Evolutionary conservation across 306 rosid genomes (phyloP), one percentile per base, ranked within the genome.

Genomic region (Trifolium subterraneum): DNA sequence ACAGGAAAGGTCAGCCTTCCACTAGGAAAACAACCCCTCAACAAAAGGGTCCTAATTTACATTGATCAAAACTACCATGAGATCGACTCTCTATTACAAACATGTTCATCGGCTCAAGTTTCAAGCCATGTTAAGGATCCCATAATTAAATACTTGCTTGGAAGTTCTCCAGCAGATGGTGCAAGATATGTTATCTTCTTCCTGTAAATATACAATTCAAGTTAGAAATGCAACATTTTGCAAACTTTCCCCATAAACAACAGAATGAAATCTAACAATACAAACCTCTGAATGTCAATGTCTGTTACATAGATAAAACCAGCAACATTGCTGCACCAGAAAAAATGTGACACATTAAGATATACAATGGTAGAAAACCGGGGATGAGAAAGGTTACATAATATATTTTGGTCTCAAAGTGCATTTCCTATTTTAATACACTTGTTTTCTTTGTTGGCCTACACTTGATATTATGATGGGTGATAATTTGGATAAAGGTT

Each of bases 41-140:
- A 51, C 12, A 51, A 56, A 45, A 67, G 64, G 14, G 42, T 42
- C n/a, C 2, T 22, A 20, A 79, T 59, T 60, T 74, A 68, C 68
- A 69, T 75, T 22, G 45, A 68, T 50, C 67, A 48, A 75, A 61
- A 31, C 59, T 70, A 31, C 14, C 22, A 5, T 60, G 65, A 33
- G 19, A 27, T 10, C 13, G 18, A 39, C 16, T 67, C 59, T 48
- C 63, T 39, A 11, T 52, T 38, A 48, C 72, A 81, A 60, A 59
- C 50, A 14, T 71, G 68, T 72, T 75, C 19, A 9, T 73, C 36
- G 15, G 78, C 35, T 90, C 83, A 90, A 29, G 95, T 88, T 81
- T 92, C 99, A 55, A 87, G 88, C 96, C 98, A 92, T 38, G 96
- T 85, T 85, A 94, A 76, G 64, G 89, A 71, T 79, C 98, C 97